phyloP scores from a whole-genome alignment of 306 rosid species.

The Geum urbanum region DNA sequence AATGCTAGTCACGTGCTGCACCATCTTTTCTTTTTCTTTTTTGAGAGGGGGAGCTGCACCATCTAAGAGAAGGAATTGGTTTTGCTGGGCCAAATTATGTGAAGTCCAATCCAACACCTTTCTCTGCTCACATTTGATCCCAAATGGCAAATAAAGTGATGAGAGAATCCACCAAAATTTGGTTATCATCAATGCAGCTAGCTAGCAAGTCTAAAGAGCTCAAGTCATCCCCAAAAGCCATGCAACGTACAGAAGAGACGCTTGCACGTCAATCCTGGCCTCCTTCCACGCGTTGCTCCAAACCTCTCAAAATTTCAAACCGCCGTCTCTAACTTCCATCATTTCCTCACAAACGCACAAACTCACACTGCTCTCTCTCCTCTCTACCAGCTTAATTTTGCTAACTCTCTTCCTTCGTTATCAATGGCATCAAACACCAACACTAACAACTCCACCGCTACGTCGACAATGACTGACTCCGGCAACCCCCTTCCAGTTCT shows the following conservation, averaged over 20 bases:
- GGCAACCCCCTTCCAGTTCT: neutral
- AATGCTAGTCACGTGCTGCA: no score
- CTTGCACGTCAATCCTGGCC: neutral
- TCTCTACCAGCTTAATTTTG: no score
- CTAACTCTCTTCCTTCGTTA: neutral
- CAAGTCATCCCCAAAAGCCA: neutral
- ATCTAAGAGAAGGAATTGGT: no score
- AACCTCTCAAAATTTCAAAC: neutral
- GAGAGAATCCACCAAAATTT: neutral
- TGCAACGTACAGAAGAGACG: neutral
- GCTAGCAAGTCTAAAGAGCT: neutral
- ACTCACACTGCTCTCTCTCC: neutral
- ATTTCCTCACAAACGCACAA: neutral
- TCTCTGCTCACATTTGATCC: neutral
- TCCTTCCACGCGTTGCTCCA: slow-evolving; percentile 1
- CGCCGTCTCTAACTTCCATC: neutral
- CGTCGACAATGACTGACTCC: neutral
- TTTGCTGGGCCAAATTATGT: no score
- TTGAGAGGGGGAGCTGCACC: no score
- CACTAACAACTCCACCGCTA: neutral
- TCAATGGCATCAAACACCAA: neutral
- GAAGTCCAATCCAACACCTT: no score
- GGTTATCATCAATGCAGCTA: neutral
- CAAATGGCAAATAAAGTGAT: neutral
- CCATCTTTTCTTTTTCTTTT: no score